A percentile compares a stretch with the other conserved stretches of the same genome.
Conservation (phyloP, 208 protist genomes). For the Porcisia hertigi region DNA sequence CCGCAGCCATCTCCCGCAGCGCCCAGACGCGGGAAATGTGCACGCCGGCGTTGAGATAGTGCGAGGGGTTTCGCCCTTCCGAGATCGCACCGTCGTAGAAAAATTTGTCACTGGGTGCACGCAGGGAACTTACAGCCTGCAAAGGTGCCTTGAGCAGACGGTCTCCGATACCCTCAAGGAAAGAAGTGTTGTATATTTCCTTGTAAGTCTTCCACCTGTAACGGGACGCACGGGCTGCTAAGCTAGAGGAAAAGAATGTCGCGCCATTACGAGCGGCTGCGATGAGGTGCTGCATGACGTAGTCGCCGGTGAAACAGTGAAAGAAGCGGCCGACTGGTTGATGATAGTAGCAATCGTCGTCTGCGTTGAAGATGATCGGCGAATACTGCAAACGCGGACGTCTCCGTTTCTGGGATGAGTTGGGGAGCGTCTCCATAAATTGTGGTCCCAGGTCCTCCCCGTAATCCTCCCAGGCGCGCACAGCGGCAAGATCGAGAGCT, state of each 20-base stretch:
- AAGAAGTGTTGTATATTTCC: constrained; percentile 3
- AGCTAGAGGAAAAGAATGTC: not conserved
- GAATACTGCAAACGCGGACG: constrained; percentile 24
- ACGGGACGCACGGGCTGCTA: not conserved
- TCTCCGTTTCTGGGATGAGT: no score
- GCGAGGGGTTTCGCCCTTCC: constrained; percentile 10
- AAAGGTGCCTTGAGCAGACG: not conserved
- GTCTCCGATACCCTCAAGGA: not conserved
- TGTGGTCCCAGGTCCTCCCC: constrained; percentile 16
- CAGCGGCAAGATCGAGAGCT: constrained; percentile 32
- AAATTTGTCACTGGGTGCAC: not conserved
- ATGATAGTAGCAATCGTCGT: constrained; percentile 25
- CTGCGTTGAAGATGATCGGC: constrained; percentile 35
- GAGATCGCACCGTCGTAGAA: constrained; percentile 15
- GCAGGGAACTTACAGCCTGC: not conserved
- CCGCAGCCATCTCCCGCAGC: constrained; percentile 4
- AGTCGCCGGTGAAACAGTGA: constrained; percentile 10
- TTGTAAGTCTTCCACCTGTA: not conserved
- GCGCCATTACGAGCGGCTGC: constrained; percentile 6
- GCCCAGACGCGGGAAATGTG: constrained; percentile 33
- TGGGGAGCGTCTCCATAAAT: constrained; percentile 22
- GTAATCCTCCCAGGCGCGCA: constrained; percentile 49
- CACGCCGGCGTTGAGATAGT: constrained; percentile 31
- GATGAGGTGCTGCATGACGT: constrained; percentile 12
- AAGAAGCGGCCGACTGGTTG: constrained; percentile 8